These are phyloP conservation scores for Cutaneotrichosporon dermatis DNA, from an alignment of 1,284 basidiomycete genomes.

Conservation along the genomic window DNA sequence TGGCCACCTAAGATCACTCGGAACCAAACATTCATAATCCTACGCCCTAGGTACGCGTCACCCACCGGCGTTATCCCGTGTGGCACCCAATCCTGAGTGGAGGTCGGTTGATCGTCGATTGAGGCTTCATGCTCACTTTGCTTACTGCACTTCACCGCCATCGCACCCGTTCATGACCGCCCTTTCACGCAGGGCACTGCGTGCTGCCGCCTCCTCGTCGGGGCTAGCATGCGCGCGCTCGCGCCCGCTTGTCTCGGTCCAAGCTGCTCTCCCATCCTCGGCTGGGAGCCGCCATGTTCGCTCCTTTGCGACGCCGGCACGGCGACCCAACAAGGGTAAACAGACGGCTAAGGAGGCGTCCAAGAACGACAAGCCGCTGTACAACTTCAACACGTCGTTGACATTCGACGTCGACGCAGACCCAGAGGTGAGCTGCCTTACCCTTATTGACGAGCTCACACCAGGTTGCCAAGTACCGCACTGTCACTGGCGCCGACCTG, in stretches of 20 bases:
- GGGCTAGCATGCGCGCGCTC: not conserved
- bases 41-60: too few relatives aligned
- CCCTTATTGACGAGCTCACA: not conserved
- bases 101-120: not conserved
- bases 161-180: not conserved
- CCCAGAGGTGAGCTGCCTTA: conserved; percentile 35
- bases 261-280: not conserved
- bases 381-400: conserved; percentile 47
- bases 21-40: conserved; percentile 6
- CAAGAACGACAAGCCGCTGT: conserved; percentile 22
- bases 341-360: not conserved
- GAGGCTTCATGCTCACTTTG: not conserved
- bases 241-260: not conserved
- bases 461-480: conserved; percentile 50
- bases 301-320: not conserved
- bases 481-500: conserved; percentile 71
- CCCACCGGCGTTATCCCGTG: not conserved
- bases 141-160: not conserved
- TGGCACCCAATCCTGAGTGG: conserved; percentile 2
- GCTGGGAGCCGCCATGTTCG: not conserved
- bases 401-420: conserved; percentile 38
- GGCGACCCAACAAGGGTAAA: not conserved
- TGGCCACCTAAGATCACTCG: not conserved
- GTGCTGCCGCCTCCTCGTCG: not conserved
- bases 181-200: conserved; percentile 7